These are phyloP conservation scores for Saccharata proteae DNA, from an alignment of 2,329 filamentous ascomycete species.

Conservation along the genomic window DNA sequence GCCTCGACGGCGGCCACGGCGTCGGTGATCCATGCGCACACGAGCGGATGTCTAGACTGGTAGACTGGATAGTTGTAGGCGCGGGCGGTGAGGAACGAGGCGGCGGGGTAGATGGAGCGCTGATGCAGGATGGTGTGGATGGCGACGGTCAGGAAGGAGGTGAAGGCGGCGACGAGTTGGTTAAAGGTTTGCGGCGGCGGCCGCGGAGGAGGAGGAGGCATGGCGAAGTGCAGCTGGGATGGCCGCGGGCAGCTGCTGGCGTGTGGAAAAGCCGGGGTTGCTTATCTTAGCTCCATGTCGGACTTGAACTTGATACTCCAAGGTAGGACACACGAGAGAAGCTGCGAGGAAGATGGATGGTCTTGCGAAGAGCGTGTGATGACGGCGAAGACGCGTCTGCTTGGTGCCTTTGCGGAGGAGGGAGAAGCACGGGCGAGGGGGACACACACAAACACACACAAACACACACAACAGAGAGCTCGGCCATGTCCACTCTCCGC, in stretches of 20 bases:
- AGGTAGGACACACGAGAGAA: too few species aligned
- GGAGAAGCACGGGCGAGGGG: too few species aligned
- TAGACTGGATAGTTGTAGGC: conserved; percentile 77
- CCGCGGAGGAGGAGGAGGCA: conserved; percentile 5
- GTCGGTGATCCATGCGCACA: conserved; percentile 77
- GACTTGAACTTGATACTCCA: too few species aligned
- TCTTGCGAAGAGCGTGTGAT: too few species aligned
- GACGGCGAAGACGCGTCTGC: too few species aligned
- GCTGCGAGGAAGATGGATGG: too few species aligned
- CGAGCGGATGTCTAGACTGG: conserved; percentile 73
- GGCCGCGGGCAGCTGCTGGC: conserved; percentile 2
- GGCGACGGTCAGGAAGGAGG: conserved; percentile 67
- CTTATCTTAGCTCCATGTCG: too few species aligned
- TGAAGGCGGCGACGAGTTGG: conserved; percentile 56
- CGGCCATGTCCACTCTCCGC: too few species aligned
- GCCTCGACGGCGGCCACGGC: conserved; percentile 59
- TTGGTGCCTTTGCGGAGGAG: too few species aligned
- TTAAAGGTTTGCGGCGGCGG: conserved; percentile 29
- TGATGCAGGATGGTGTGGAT: conserved; percentile 81
- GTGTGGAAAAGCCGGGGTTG: too few species aligned
- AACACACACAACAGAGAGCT: too few species aligned
- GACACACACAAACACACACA: too few species aligned
- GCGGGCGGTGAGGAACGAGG: conserved; percentile 65
- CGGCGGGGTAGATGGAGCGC: conserved; percentile 62
- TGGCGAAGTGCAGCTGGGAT: conserved; percentile 21